A percentile compares a stretch with the other conserved stretches of the same genome.
Conservation (phyloP, 2,329 filamentous ascomycete genomes). For the Aciculosporium take region DNA sequence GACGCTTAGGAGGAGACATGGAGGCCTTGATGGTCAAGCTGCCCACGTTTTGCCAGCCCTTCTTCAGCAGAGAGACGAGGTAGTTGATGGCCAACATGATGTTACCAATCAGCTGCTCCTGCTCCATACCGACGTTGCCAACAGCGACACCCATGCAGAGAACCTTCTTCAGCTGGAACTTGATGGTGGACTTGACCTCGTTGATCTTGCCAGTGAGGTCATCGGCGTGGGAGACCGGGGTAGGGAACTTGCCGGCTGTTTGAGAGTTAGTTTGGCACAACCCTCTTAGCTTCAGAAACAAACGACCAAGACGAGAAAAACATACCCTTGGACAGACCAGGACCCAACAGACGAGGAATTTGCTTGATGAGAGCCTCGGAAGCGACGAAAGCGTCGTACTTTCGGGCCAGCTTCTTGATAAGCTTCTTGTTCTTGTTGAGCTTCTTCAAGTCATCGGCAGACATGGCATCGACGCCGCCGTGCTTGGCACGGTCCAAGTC, state of each 20-base stretch:
- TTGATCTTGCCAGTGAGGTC: conserved; percentile 90
- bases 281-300: not conserved
- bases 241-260: conserved; percentile 98
- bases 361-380: conserved; percentile 98
- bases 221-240: conserved; percentile 91
- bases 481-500: conserved; percentile 99
- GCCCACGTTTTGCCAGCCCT: conserved; percentile 99
- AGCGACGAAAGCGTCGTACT: conserved; percentile 98
- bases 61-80: conserved; percentile 97
- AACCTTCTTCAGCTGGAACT: conserved; percentile 99
- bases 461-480: conserved; percentile 97
- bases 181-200: conserved; percentile 99
- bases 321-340: conserved; percentile 91
- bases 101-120: conserved; percentile 94
- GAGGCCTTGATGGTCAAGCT: conserved; percentile 99
- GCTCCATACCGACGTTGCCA: conserved; percentile 93
- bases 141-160: conserved; percentile 99
- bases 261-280: conserved; percentile 12
- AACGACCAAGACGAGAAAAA: conserved; percentile 20
- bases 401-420: conserved; percentile 99
- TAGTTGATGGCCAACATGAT: conserved; percentile 99
- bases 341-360: conserved; percentile 98
- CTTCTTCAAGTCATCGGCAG: conserved; percentile 98
- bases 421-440: conserved; percentile 99
- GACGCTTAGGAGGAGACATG: conserved; percentile 96